Evolutionary conservation across 345 rosid genomes (phyloP).

Genomic region (Camelina sativa): DNA sequence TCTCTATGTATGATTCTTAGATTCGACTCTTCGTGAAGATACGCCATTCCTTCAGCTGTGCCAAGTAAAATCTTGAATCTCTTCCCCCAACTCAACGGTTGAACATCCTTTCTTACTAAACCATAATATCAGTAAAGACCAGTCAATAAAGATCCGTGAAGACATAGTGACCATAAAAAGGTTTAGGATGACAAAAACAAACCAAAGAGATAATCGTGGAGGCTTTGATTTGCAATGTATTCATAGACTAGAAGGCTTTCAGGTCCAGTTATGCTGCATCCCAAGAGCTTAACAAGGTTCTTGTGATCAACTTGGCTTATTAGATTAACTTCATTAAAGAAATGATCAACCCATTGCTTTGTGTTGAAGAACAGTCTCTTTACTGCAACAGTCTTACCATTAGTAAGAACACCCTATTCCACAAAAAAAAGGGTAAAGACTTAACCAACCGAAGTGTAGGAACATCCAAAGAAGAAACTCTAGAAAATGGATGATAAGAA

Average conservation of each 20-base stretch:
- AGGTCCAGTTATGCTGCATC: slow-evolving; percentile 89
- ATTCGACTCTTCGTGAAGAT: slow-evolving; percentile 77
- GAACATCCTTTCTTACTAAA: slow-evolving; percentile 55
- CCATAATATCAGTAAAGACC: slow-evolving; percentile 7
- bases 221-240: slow-evolving; percentile 78
- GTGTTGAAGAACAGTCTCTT: slow-evolving; percentile 90
- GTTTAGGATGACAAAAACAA: slow-evolving; percentile 13
- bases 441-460: not conserved
- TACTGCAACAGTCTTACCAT: slow-evolving; percentile 72
- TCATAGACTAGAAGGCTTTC: slow-evolving; percentile 93
- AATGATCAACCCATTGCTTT: slow-evolving; percentile 94
- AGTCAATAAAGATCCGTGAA: not conserved
- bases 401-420: slow-evolving; percentile 66
- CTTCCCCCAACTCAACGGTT: slow-evolving; percentile 58
- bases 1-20: slow-evolving; percentile 90
- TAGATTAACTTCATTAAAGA: slow-evolving; percentile 91
- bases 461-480: slow-evolving; percentile 10
- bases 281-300: slow-evolving; percentile 79
- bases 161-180: not conserved
- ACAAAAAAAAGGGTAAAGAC: not conserved
- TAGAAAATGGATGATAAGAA: not conserved
- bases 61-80: slow-evolving; percentile 69
- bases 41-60: slow-evolving; percentile 79
- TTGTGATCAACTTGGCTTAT: slow-evolving; percentile 79
- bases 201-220: slow-evolving; percentile 71